Conservation (phyloP, 768 basidiomycete genomes). For the Amanita polypyramis region DNA sequence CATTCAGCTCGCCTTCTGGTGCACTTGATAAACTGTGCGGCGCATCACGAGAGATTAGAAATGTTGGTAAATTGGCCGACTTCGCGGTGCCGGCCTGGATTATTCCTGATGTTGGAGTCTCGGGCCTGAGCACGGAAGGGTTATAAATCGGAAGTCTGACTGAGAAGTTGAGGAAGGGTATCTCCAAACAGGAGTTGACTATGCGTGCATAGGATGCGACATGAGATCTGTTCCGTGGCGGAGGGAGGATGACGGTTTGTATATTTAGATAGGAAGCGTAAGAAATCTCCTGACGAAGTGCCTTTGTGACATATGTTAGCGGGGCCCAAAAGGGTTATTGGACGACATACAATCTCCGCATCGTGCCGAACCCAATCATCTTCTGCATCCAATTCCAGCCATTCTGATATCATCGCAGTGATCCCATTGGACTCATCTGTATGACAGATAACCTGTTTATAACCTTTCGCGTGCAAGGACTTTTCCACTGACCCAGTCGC, state of each 20-base stretch:
- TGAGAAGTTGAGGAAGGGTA: slow-evolving; percentile 69
- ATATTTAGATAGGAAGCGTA: slow-evolving; percentile 92
- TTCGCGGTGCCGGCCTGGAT: not conserved
- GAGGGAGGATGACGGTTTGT: slow-evolving; percentile 76
- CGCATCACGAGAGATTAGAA: slow-evolving; percentile 25
- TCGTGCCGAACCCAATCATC: slow-evolving; percentile 96
- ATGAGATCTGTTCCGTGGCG: slow-evolving; percentile 74
- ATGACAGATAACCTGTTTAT: not conserved
- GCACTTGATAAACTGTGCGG: slow-evolving; percentile 23
- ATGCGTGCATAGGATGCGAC: slow-evolving; percentile 91
- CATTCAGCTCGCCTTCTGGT: slow-evolving; percentile 50
- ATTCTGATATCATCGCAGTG: slow-evolving; percentile 77
- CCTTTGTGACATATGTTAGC: slow-evolving; percentile 33
- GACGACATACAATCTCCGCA: slow-evolving; percentile 72
- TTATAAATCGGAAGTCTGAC: slow-evolving; percentile 79
- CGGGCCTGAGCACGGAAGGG: slow-evolving; percentile 45
- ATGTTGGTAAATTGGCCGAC: slow-evolving; percentile 19
- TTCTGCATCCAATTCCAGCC: slow-evolving; percentile 88
- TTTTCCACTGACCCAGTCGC: slow-evolving; percentile 47
- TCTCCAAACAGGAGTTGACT: slow-evolving; percentile 66
- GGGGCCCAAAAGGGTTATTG: slow-evolving; percentile 5
- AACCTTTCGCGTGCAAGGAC: not conserved
- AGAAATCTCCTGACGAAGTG: slow-evolving; percentile 84
- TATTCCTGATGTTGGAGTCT: slow-evolving; percentile 15
- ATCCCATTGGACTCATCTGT: slow-evolving; percentile 67